These are phyloP conservation scores for Penicillium crustosum DNA, from an alignment of 2,329 filamentous ascomycete genomes.

Conservation along the genomic window DNA sequence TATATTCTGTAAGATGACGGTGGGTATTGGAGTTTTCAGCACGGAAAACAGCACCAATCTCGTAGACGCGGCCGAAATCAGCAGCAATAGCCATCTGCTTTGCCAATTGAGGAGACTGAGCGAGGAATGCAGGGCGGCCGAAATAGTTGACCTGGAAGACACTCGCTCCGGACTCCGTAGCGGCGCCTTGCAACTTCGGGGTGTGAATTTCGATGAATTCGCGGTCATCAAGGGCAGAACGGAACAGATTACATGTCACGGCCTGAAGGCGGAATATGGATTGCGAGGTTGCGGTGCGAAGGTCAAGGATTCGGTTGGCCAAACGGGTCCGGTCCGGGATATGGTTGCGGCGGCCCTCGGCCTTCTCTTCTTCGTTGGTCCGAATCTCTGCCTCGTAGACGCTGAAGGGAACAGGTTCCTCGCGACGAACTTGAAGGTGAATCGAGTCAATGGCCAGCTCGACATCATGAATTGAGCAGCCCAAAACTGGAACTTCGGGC, in stretches of 20 bases:
- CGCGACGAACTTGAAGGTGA: conserved; percentile 61
- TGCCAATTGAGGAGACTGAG: conserved; percentile 85
- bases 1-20: conserved; percentile 91
- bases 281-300: conserved; percentile 83
- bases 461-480: conserved; percentile 71
- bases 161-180: conserved; percentile 86
- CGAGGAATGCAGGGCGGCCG: conserved; percentile 78
- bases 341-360: conserved; percentile 58
- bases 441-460: conserved; percentile 71
- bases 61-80: conserved; percentile 86
- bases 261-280: conserved; percentile 85
- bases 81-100: conserved; percentile 92
- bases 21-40: conserved; percentile 96
- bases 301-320: conserved; percentile 75
- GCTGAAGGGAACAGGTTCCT: conserved; percentile 65
- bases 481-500: conserved; percentile 71
- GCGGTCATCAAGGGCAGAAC: conserved; percentile 68
- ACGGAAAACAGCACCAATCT: conserved; percentile 86
- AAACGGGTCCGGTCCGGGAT: conserved; percentile 73
- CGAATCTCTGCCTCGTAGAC: conserved; percentile 68
- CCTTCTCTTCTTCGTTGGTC: conserved; percentile 56
- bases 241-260: conserved; percentile 76
- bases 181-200: conserved; percentile 84
- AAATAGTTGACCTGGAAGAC: conserved; percentile 95
- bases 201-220: conserved; percentile 93